These are phyloP conservation scores for Ceriops tagal DNA, from an alignment of 345 rosid genomes.

Conservation along the genomic window DNA sequence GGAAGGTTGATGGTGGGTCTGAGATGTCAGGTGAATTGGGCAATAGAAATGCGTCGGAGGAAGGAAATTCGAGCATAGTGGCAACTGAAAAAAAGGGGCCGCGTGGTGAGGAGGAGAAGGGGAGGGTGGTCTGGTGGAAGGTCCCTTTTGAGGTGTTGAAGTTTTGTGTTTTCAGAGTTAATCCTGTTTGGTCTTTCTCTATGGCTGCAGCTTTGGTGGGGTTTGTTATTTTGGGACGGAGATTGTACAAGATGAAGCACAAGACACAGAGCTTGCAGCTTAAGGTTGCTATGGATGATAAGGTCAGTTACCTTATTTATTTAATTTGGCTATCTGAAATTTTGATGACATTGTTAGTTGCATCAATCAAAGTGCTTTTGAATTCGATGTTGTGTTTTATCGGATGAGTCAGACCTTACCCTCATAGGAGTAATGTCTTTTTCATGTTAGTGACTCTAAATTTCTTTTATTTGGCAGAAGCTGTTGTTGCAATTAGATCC, in stretches of 20 bases:
- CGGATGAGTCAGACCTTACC: neutral
- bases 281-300: constrained; percentile 79
- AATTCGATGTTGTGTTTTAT: neutral
- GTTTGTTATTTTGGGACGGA: constrained; percentile 68
- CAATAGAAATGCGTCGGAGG: constrained; percentile 20
- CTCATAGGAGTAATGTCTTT: neutral
- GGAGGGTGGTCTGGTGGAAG: constrained; percentile 72
- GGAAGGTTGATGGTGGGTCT: constrained; percentile 25
- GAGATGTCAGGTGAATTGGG: constrained; percentile 20
- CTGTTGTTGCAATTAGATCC: no score
- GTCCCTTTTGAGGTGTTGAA: constrained; percentile 76
- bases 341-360: constrained; percentile 3
- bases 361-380: constrained; percentile 1
- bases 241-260: constrained; percentile 75
- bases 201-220: constrained; percentile 92
- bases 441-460: no score
- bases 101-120: constrained; percentile 39
- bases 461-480: no score
- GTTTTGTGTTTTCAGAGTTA: constrained; percentile 65
- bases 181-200: constrained; percentile 85
- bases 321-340: constrained; percentile 9
- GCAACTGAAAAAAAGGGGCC: constrained; percentile 18
- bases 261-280: constrained; percentile 65
- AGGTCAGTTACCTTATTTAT: constrained; percentile 46
- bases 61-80: constrained; percentile 19